Base-by-base conservation (phyloP, 169 alveolate genomes). In the Plasmodium yoelii region DNA sequence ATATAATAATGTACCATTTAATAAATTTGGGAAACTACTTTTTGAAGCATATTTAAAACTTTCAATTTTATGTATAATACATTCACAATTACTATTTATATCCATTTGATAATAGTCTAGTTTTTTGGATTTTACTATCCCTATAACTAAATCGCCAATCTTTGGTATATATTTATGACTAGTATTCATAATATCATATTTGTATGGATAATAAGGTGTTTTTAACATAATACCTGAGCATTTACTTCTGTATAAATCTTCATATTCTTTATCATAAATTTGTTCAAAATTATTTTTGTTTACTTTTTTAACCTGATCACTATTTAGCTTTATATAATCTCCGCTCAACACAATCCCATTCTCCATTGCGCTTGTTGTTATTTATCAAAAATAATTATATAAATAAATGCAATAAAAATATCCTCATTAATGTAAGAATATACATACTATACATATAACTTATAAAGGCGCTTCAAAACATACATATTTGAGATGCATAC, bases 111-210 rank as follows among this genome's bases (percentile, higher is more conserved):
- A 93, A 63, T 73, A 92, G 74, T 93, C 96, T 59, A 67, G 34
- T 59, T 92, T 93, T 46, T 93, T 92, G 8, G 93, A 60, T 39
- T 87, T 90, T n/a, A 93, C 88, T 19, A 93, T 88, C 8, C 95
- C 96, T 22, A 93, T 69, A 12, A 93, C 94, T 55, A 90, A 93
- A 70, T 93, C 96, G 9, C 96, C 96, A 28, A 89, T 91, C 53
- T 65, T 93, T 49, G 96, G 96, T 49, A 82, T 70, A 71, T 93
- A 93, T 34, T 82, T 82, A 68, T 82, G 28, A 18, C 90, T 82
- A n/a, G 84, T 82, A 53, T 82, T 82, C 90, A 82, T 82, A 42
- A 82, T 49, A 19, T 68, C 84, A 42, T 65, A 69, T 39, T 82
- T 82, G 15, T 82, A 82, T 1, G 90, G 90, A 82, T 82, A 82